phyloP scores from a whole-genome alignment of 768 basidiomycete genomes.

The Coprinopsis cinerea region DNA sequence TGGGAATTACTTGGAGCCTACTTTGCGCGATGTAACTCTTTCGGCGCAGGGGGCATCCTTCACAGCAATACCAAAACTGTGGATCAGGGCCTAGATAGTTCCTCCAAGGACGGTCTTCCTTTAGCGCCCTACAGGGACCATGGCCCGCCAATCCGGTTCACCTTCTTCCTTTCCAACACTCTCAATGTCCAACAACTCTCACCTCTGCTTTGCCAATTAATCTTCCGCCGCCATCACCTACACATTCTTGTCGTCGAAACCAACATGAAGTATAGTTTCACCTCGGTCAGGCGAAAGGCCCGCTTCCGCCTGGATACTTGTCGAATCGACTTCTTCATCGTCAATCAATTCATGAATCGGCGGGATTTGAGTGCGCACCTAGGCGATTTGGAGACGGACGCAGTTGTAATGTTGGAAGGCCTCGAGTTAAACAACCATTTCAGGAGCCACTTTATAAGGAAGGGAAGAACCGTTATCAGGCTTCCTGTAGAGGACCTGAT shows the following conservation, averaged over 20 bases:
- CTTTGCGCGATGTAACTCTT: conserved; percentile 16
- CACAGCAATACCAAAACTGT: too few species aligned
- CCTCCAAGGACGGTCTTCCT: too few species aligned
- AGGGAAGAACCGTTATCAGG: conserved; percentile 17
- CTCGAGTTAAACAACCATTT: conserved; percentile 12
- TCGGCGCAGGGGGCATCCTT: conserved; percentile 5
- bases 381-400: neutral
- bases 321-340: conserved; percentile 4
- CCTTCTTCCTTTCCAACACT: conserved; percentile 6
- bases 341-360: conserved; percentile 9
- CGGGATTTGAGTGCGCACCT: neutral
- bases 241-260: conserved; percentile 18
- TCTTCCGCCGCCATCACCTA: conserved; percentile 4
- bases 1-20: conserved; percentile 25
- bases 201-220: conserved; percentile 19
- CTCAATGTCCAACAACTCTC: conserved; percentile 6
- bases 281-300: conserved; percentile 1
- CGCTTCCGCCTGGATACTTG: neutral
- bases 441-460: conserved; percentile 1
- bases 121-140: neutral
- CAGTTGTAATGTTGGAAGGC: conserved; percentile 13
- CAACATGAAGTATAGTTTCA: neutral
- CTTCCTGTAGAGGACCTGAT: conserved; percentile 14
- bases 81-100: too few species aligned
- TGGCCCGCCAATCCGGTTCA: conserved; percentile 15